Percentiles rank a stretch among this genome's conserved stretches.
phyloP scores from a whole-genome alignment of 306 rosid species.

The Ochetophila trinervis region DNA sequence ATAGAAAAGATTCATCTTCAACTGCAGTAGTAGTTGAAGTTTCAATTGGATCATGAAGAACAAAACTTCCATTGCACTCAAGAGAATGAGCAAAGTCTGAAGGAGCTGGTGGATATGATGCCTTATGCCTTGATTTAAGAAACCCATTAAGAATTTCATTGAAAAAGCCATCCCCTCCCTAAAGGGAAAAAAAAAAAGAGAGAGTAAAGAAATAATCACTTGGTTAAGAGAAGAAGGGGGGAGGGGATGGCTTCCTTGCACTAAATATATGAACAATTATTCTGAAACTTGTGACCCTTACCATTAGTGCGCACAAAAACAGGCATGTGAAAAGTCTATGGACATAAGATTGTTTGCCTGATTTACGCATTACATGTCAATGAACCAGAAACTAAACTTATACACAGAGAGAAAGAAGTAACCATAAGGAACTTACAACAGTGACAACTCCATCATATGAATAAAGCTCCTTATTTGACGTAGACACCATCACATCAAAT shows the following conservation, averaged over 20 bases:
- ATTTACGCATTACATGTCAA: background rate
- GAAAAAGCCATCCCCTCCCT: slow-evolving; percentile 99
- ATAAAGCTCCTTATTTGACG: slow-evolving; percentile 57
- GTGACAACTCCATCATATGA: slow-evolving; percentile 84
- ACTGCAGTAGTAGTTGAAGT: slow-evolving; percentile 34
- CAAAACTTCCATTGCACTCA: slow-evolving; percentile 36
- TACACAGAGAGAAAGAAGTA: slow-evolving; percentile 10
- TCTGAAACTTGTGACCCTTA: background rate
- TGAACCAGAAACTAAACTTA: background rate
- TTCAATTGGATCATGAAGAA: slow-evolving; percentile 38
- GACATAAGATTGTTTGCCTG: background rate
- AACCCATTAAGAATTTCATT: slow-evolving; percentile 97
- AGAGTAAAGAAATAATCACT: slow-evolving; percentile 18
- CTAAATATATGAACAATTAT: background rate
- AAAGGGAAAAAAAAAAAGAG: slow-evolving; percentile 32
- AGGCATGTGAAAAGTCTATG: background rate
- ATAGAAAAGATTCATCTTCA: slow-evolving; percentile 60
- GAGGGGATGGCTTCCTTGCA: background rate
- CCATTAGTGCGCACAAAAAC: background rate
- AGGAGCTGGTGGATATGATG: slow-evolving; percentile 80
- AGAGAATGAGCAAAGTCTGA: slow-evolving; percentile 47
- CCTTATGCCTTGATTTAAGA: slow-evolving; percentile 77
- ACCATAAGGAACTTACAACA: slow-evolving; percentile 57
- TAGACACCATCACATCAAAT: slow-evolving; percentile 64
- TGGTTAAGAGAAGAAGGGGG: background rate